A percentile compares a stretch with the other conserved stretches of the same genome.
Evolutionary conservation across 352 stramenopile genomes (phyloP).

Genomic region (Halophytophthora batemanensis): DNA sequence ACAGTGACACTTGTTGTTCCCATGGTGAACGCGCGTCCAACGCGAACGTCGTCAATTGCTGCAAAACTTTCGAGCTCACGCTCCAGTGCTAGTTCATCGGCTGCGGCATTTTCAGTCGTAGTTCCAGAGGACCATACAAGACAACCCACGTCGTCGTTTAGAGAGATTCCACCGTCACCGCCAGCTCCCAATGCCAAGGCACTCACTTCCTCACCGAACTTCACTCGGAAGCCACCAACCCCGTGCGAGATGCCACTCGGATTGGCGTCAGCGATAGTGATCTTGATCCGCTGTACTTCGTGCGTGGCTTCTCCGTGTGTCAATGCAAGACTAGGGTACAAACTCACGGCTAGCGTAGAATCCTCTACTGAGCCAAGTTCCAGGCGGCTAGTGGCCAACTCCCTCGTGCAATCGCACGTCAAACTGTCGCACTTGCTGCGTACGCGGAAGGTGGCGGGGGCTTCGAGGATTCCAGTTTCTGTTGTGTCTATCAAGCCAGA

Average conservation of each 20-base stretch:
- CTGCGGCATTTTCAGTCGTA: conserved; percentile 27
- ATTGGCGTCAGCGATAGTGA: conserved; percentile 24
- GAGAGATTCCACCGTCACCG: conserved; percentile 56
- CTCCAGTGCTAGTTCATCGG: conserved; percentile 54
- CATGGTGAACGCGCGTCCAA: conserved; percentile 43
- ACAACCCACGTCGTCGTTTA: conserved; percentile 79
- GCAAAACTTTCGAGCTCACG: conserved; percentile 63
- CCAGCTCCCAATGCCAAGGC: conserved; percentile 66
- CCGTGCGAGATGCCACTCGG: conserved; percentile 37
- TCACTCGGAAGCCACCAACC: conserved; percentile 84
- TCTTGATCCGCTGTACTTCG: conserved; percentile 67
- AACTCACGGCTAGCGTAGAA: conserved; percentile 33
- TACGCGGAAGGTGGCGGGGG: conserved; percentile 53
- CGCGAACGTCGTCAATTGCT: conserved; percentile 72
- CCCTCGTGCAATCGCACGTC: conserved; percentile 38
- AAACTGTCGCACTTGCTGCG: conserved; percentile 47
- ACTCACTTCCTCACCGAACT: conserved; percentile 89
- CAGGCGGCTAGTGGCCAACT: conserved; percentile 23
- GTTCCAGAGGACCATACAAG: conserved; percentile 69
- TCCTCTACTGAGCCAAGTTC: conserved; percentile 49
- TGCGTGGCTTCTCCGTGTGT: conserved; percentile 44
- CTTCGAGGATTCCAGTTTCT: conserved; percentile 13
- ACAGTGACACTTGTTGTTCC: conserved; percentile 46
- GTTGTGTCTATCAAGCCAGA: conserved; percentile 12
- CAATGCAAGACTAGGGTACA: conserved; percentile 31